Percentiles rank a stretch among this genome's conserved stretches.
These are phyloP conservation scores for Dissophora ornata DNA, from an alignment of 192 early-diverging fungal genomes.

Conservation along the genomic window DNA sequence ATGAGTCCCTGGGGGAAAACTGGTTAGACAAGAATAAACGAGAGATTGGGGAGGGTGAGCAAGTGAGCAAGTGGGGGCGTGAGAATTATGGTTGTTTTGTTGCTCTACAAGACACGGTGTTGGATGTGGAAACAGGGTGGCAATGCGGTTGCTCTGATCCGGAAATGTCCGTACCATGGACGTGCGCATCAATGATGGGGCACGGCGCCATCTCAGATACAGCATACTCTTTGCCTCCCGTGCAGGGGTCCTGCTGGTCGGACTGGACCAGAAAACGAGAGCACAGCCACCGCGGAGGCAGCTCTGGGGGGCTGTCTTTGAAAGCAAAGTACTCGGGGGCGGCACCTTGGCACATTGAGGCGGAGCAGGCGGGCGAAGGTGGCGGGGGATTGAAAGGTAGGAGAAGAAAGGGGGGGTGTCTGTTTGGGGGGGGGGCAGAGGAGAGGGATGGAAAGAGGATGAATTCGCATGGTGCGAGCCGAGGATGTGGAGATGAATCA, in stretches of 20 bases:
- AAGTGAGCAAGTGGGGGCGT: too few relatives aligned
- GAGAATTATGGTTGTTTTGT: not conserved
- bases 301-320: conserved; percentile 35
- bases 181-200: conserved; percentile 56
- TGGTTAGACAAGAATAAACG: too few relatives aligned
- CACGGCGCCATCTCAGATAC: conserved; percentile 31
- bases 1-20: conserved; percentile 55
- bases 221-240: conserved; percentile 7
- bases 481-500: conserved; percentile 1
- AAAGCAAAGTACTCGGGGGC: conserved; percentile 32
- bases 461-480: not conserved
- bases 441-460: not conserved
- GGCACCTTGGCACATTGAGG: conserved; percentile 40
- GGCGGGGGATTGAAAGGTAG: not conserved
- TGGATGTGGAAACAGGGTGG: too few relatives aligned
- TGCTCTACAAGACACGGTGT: too few relatives aligned
- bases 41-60: not conserved
- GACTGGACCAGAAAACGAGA: conserved; percentile 31
- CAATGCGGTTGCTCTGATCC: too few relatives aligned
- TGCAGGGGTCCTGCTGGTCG: not conserved
- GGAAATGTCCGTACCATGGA: conserved; percentile 53
- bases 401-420: not conserved
- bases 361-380: not conserved
- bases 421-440: not conserved
- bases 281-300: conserved; percentile 9